Evolutionary conservation across 257 asterid species (phyloP), one percentile per base, ranked within the genome.

Genomic region (Capsicum chinense): DNA sequence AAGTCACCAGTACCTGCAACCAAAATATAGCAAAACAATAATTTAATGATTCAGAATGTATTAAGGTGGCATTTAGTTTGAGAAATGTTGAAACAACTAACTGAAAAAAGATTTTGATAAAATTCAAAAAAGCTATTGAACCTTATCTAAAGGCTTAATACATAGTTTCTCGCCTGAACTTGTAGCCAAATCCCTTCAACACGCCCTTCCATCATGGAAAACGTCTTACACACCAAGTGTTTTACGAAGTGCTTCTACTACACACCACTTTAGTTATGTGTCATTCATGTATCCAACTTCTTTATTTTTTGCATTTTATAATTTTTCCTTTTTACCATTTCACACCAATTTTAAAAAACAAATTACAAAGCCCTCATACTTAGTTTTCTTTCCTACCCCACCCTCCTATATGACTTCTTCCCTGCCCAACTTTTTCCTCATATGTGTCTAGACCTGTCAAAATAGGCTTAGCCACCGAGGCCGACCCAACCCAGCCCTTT

Each of bases 1-100:
- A 86, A 0, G 87, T 87, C 33, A 89, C 71, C 83, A 93, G 76
- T 54, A 93, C 70, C 97, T 94, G 94, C 90, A 90, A 59, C 79
- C 81, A 87, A 88, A 59, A 85, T 86, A 87, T 63, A 83, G 17
- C 56, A 3, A 54, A 54, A 54, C 13, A 5, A 3, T 54, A 17
- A 39, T 21, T 84, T 19, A 62, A 17, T 59, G 8, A 48, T n/a
- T 71, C 56, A 76, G 44, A 26, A 4, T 6, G 37, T 37, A 74
- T 19, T 16, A 56, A 19, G 11, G 80, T 59, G 35, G 16, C 37
- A 71, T n/a, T 52, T 58, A 73, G 39, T 73, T 50, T 74, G 5
- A 52, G 60, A 13, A 54, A 78, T 78, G 64, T 33, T 7, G 50
- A 54, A 26, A 48, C 39, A 48, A 73, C 19, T 7, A 73, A 48